These are phyloP conservation scores for Sambucus nigra DNA, from an alignment of 129 eudicot species.

Conservation along the genomic window DNA sequence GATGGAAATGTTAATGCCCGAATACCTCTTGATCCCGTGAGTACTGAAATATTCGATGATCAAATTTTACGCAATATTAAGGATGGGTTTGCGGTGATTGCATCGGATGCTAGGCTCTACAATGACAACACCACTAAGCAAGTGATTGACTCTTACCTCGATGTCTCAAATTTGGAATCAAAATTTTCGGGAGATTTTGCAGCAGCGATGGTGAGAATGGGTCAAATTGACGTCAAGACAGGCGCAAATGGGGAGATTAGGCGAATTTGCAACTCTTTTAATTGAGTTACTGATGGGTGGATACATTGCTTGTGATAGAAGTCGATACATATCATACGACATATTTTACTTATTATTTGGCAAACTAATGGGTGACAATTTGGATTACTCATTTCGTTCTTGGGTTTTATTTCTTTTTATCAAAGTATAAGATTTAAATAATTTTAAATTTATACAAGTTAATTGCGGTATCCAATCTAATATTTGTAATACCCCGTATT, in stretches of 20 bases:
- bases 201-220: background rate
- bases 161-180: background rate
- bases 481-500: no score
- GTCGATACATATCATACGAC: no score
- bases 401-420: no score
- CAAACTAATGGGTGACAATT: no score
- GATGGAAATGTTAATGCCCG: background rate
- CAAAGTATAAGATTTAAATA: no score
- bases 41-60: background rate
- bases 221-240: conserved; percentile 1
- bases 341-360: no score
- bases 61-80: background rate
- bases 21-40: background rate
- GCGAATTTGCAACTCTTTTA: background rate
- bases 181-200: background rate
- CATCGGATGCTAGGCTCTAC: conserved; percentile 7
- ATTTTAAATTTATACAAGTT: no score
- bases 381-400: no score
- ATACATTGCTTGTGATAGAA: background rate
- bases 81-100: conserved; percentile 3
- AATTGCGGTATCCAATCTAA: no score
- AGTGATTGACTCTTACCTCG: background rate
- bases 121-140: background rate
- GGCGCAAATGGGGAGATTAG: conserved; percentile 2
- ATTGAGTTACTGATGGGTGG: background rate